A percentile compares a stretch with the other conserved stretches of the same genome.
phyloP scores from a whole-genome alignment of 2,329 filamentous ascomycete genomes.

The Clarireedia hainanense region DNA sequence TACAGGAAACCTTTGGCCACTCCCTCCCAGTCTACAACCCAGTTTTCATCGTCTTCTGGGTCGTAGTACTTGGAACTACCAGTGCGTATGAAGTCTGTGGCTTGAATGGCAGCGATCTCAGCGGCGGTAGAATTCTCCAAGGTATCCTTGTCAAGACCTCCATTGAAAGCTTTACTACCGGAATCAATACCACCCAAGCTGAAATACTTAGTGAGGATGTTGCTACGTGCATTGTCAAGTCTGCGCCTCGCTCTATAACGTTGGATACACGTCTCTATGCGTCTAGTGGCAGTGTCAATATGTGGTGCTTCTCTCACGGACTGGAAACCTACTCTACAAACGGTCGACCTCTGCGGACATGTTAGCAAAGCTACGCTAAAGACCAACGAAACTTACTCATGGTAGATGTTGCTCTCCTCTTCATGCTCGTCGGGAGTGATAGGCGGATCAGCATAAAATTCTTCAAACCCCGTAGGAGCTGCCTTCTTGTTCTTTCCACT shows the following conservation, averaged over 20 bases:
- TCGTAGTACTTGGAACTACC: constrained; percentile 43
- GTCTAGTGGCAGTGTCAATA: constrained; percentile 34
- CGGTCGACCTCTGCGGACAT: constrained; percentile 35
- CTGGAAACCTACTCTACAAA: constrained; percentile 47
- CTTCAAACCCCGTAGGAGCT: constrained; percentile 61
- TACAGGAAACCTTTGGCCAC: constrained; percentile 75
- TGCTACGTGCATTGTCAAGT: constrained; percentile 52
- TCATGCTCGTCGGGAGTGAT: constrained; percentile 60
- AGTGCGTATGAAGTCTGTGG: constrained; percentile 49
- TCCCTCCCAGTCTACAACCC: constrained; percentile 73
- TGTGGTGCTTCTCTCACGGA: background rate
- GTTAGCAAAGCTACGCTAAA: constrained; percentile 19
- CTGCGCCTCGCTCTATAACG: constrained; percentile 73
- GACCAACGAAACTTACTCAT: constrained; percentile 38
- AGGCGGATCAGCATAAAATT: constrained; percentile 73
- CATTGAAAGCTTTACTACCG: constrained; percentile 52
- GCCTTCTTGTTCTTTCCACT: constrained; percentile 28
- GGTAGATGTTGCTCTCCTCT: constrained; percentile 63
- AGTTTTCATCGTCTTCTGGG: constrained; percentile 43
- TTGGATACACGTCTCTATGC: constrained; percentile 79
- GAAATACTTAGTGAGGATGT: constrained; percentile 73
- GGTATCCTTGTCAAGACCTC: constrained; percentile 50
- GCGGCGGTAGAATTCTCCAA: constrained; percentile 53
- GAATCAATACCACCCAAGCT: constrained; percentile 73
- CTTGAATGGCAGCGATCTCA: constrained; percentile 56